Evolutionary conservation across 352 stramenopile genomes (phyloP).

Genomic region (Globisporangium middletonii): DNA sequence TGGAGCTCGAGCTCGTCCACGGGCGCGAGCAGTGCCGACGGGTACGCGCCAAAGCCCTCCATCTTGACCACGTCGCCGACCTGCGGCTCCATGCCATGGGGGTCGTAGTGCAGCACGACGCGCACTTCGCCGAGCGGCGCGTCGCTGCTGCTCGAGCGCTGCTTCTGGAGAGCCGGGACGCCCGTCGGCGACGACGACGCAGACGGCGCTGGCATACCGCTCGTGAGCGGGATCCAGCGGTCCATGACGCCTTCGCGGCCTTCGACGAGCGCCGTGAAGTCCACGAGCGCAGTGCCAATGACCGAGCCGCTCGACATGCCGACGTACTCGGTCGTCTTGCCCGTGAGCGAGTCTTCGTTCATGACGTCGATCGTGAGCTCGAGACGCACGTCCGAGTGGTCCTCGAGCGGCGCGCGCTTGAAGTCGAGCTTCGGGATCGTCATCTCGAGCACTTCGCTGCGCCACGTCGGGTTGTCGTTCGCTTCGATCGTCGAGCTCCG

Average conservation of each 20-base stretch:
- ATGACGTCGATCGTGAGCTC: slow-evolving; percentile 77
- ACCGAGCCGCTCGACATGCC: slow-evolving; percentile 72
- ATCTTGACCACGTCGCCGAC: slow-evolving; percentile 71
- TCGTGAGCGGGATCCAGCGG: slow-evolving; percentile 66
- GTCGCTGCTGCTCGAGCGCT: slow-evolving; percentile 23
- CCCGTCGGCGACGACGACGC: too few relatives aligned
- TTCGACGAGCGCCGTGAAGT: slow-evolving; percentile 67
- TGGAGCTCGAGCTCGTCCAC: slow-evolving; percentile 68
- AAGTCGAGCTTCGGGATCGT: slow-evolving; percentile 68
- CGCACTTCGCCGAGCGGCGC: slow-evolving; percentile 65
- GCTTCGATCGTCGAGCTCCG: slow-evolving; percentile 62
- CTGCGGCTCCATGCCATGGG: slow-evolving; percentile 67
- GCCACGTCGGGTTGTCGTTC: slow-evolving; percentile 76
- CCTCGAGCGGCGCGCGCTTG: slow-evolving; percentile 41
- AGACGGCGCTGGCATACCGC: slow-evolving; percentile 15
- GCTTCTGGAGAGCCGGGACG: slow-evolving; percentile 6
- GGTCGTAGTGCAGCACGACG: slow-evolving; percentile 74
- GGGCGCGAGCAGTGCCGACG: slow-evolving; percentile 52
- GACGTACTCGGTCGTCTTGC: slow-evolving; percentile 71
- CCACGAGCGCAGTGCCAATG: slow-evolving; percentile 59
- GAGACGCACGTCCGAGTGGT: slow-evolving; percentile 68
- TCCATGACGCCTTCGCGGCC: slow-evolving; percentile 78
- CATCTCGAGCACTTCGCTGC: slow-evolving; percentile 63
- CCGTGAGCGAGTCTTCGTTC: slow-evolving; percentile 77
- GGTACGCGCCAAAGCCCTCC: slow-evolving; percentile 70